A percentile compares a stretch with the other conserved stretches of the same genome.
Conservation (phyloP, 208 protist species). For the Tritrichomonas musculus region DNA sequence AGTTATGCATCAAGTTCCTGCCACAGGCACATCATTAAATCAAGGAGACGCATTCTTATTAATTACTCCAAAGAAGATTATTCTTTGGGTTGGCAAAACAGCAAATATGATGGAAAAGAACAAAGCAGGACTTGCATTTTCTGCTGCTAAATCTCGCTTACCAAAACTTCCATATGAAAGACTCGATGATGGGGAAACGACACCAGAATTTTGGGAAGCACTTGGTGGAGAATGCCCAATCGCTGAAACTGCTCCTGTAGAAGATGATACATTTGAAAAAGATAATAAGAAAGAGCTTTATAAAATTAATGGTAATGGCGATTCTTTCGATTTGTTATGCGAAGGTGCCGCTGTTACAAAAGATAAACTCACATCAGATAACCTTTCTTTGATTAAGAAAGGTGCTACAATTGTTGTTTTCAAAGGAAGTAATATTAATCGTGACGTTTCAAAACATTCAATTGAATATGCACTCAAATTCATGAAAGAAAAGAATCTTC, state of each 20-base stretch:
- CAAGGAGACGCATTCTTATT: slow-evolving; percentile 11
- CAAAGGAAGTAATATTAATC: too few species aligned
- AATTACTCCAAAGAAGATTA: background rate
- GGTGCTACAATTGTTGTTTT: too few species aligned
- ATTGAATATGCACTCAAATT: too few species aligned
- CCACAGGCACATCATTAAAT: too few species aligned
- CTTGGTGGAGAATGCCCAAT: background rate
- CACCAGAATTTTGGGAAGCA: background rate
- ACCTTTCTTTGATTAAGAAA: background rate
- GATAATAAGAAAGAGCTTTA: background rate
- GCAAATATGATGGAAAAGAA: slow-evolving; percentile 11
- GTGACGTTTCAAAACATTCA: too few species aligned
- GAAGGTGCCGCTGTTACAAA: background rate
- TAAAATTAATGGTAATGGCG: background rate
- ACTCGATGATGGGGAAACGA: background rate
- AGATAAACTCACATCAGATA: background rate
- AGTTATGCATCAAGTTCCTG: background rate
- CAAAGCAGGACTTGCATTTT: background rate
- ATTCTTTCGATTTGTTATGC: background rate
- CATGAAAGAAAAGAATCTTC: too few species aligned
- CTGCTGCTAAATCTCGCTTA: background rate
- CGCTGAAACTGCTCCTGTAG: background rate
- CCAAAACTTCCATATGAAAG: background rate
- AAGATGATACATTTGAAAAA: background rate
- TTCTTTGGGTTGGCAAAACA: slow-evolving; percentile 10